phyloP scores from a whole-genome alignment of 1,139 yeast species.

The Barnettozyma hawaiiensis region DNA sequence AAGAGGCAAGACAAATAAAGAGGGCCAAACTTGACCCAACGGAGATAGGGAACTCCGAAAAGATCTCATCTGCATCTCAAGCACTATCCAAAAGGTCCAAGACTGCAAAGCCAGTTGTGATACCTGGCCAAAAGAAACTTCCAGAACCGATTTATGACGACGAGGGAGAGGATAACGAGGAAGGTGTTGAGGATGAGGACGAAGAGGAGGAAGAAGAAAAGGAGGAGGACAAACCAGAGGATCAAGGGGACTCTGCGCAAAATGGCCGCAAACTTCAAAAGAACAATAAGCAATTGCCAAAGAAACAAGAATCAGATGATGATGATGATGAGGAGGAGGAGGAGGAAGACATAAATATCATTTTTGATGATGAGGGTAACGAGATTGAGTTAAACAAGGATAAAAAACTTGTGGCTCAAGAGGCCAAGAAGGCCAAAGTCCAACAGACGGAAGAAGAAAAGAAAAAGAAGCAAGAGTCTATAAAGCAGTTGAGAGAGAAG shows the following conservation, averaged over 20 bases:
- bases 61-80: slow-evolving; percentile 63
- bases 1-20: slow-evolving; percentile 56
- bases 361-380: slow-evolving; percentile 78
- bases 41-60: slow-evolving; percentile 34
- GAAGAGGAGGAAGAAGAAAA: slow-evolving; percentile 5
- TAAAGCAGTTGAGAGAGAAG: slow-evolving; percentile 58
- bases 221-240: slow-evolving; percentile 10
- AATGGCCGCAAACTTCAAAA: slow-evolving; percentile 5
- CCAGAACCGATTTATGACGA: slow-evolving; percentile 31
- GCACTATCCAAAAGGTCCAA: slow-evolving; percentile 51
- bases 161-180: slow-evolving; percentile 18
- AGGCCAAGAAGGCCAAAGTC: slow-evolving; percentile 7
- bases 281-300: slow-evolving; percentile 1
- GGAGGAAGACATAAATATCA: slow-evolving; percentile 40
- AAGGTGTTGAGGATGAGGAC: slow-evolving; percentile 5
- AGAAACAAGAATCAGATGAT: slow-evolving; percentile 13
- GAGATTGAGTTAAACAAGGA: slow-evolving; percentile 32
- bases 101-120: slow-evolving; percentile 51
- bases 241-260: slow-evolving; percentile 7
- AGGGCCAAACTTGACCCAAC: slow-evolving; percentile 74
- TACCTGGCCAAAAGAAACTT: slow-evolving; percentile 43
- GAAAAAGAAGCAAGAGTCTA: slow-evolving; percentile 38
- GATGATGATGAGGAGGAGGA: slow-evolving; percentile 61
- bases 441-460: slow-evolving; percentile 23
- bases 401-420: slow-evolving; percentile 4